phyloP scores from a whole-genome alignment of 78 protist genomes.

The Andalucia godoyi region DNA sequence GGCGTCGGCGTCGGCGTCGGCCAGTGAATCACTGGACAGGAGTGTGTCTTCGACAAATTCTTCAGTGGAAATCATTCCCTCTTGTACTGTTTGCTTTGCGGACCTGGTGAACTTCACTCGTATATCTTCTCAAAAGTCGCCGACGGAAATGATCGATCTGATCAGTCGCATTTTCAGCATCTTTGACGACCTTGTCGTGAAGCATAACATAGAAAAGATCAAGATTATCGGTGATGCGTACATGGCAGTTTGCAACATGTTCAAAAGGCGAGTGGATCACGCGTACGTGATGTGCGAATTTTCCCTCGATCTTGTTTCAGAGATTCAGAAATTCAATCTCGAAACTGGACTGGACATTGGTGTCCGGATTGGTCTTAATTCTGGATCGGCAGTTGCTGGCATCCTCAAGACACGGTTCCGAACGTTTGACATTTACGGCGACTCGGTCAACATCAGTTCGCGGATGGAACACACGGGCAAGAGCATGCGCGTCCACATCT shows the following conservation, averaged over 20 bases:
- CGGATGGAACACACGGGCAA: conserved; percentile 48
- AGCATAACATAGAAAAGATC: conserved; percentile 56
- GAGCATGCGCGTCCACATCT: too few relatives aligned
- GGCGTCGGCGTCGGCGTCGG: too few relatives aligned
- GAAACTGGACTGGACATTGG: too few relatives aligned
- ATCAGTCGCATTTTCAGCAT: not conserved
- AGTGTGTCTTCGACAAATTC: too few relatives aligned
- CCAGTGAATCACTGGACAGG: too few relatives aligned
- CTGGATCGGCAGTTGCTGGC: conserved; percentile 48
- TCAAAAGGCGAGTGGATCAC: not conserved
- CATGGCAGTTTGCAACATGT: conserved; percentile 31
- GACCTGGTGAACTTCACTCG: too few relatives aligned
- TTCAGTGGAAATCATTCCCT: too few relatives aligned
- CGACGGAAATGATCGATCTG: not conserved
- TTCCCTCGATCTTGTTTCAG: too few relatives aligned
- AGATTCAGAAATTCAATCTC: too few relatives aligned
- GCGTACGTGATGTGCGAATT: conserved; percentile 7
- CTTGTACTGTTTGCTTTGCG: too few relatives aligned
- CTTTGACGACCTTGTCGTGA: not conserved
- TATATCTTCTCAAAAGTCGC: too few relatives aligned
- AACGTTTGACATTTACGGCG: conserved; percentile 58
- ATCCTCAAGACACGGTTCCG: conserved; percentile 11
- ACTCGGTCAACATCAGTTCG: conserved; percentile 41
- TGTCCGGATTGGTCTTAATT: conserved; percentile 30
- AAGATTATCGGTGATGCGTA: conserved; percentile 62